Conservation (phyloP, 345 rosid species). For the Eucalyptus regnans region DNA sequence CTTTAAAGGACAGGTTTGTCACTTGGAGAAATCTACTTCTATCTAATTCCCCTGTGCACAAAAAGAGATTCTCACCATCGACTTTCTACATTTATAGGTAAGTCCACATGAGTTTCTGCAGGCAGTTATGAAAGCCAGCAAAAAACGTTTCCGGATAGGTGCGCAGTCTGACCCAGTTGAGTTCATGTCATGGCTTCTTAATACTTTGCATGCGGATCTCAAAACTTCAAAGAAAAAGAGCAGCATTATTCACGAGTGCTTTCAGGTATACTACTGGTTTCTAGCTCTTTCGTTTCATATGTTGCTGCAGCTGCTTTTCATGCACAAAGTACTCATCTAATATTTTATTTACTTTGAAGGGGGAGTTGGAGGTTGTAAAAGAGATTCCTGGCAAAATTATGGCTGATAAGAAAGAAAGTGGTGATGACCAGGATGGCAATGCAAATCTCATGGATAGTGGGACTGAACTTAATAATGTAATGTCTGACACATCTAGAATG, state of each 20-base stretch:
- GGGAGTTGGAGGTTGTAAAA: conserved; percentile 82
- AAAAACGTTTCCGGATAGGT: conserved; percentile 80
- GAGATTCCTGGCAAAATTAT: conserved; percentile 50
- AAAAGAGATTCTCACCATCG: background rate
- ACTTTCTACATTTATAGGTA: conserved; percentile 39
- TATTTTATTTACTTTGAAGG: conserved; percentile 21
- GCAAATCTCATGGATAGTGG: conserved; percentile 7
- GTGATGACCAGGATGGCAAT: conserved; percentile 13
- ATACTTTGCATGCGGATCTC: conserved; percentile 73
- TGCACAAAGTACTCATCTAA: background rate
- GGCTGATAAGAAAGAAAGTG: conserved; percentile 29
- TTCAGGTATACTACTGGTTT: conserved; percentile 42
- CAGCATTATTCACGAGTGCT: conserved; percentile 84
- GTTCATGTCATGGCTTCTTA: conserved; percentile 96
- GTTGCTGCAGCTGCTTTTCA: background rate
- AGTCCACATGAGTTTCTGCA: conserved; percentile 99
- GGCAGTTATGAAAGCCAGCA: conserved; percentile 95
- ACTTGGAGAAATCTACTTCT: background rate
- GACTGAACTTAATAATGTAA: conserved; percentile 2
- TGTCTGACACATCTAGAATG: conserved; percentile 68
- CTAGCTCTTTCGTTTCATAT: background rate
- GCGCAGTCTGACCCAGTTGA: conserved; percentile 93
- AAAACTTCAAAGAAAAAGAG: conserved; percentile 41
- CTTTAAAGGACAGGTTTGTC: conserved; percentile 91
- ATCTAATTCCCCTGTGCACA: background rate